Base-by-base conservation (phyloP, 768 basidiomycete species). In the Leccinum imitatum region DNA sequence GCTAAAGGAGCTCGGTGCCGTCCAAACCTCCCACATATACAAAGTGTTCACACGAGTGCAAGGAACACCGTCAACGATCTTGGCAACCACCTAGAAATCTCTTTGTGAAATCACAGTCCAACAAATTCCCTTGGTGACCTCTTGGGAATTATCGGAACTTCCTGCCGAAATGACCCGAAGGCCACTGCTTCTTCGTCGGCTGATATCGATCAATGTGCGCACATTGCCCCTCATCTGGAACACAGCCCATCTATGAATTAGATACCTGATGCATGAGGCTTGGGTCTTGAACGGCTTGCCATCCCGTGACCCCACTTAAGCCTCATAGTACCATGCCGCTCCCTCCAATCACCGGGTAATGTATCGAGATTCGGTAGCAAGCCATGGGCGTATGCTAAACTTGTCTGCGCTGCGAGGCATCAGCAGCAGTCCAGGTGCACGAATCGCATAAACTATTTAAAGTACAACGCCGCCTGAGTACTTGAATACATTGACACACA, bases 401-500 rank as follows among this genome's bases (percentile, higher is more conserved):
- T 5, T 37, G 35, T 14, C 35, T 37, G 35, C 35, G 35, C 33
- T 33, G 4, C 31, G 31, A 83, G 23, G 13, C 13, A 33, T 0
- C 31, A 33, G 11, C 5, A 88, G 65, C 0, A 90, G 75, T 21
- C 76, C 73, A 21, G 89, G 78, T 0, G 86, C 88, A 10, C 86
- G 75, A 62, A 84, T 85, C 2, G 87, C 86, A 63, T 87, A 89
- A 0, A 88, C 87, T n/a, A 83, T 83, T 82, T 84, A 53, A 23
- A 17, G 61, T 48, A 9, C 33, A 33, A 4, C 31, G 31, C 30
- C 27, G 27, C 27, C 27, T 30, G 27, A 30, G 27, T 30, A 30
- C 27, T 30, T 30, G 4, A 31, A 21, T 54, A 33, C 6, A 53
- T 31, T 19, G 15, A 39, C 15, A 39, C 27, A 30, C 27, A 30